Evolutionary conservation across 1,139 yeast species (phyloP).

Genomic region (Geotrichum klebahnii): DNA sequence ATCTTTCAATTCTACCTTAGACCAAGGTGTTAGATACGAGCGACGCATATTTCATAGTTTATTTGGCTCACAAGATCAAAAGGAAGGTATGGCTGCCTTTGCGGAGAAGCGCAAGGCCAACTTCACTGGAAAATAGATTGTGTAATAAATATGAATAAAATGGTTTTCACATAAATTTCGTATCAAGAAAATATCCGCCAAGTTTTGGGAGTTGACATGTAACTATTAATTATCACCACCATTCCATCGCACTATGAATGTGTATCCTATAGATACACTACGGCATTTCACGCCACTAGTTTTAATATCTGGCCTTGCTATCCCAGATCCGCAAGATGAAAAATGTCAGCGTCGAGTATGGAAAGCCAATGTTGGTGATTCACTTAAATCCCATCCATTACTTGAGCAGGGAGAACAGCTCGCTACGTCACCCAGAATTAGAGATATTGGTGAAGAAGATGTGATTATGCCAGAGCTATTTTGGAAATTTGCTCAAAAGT

Average conservation of each 20-base stretch:
- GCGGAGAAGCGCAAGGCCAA: constrained; percentile 46
- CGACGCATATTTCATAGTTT: constrained; percentile 46
- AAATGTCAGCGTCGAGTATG: constrained; percentile 5
- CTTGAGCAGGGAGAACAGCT: constrained; percentile 25
- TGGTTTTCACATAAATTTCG: too few relatives aligned
- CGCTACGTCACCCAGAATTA: constrained; percentile 22
- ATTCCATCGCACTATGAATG: constrained; percentile 23
- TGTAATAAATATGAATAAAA: too few relatives aligned
- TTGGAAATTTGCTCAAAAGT: constrained; percentile 18
- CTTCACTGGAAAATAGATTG: constrained; percentile 40
- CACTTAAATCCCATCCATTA: constrained; percentile 26
- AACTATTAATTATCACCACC: constrained; percentile 1
- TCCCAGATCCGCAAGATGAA: constrained; percentile 13
- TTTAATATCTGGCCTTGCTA: constrained; percentile 31
- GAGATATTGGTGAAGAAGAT: constrained; percentile 12
- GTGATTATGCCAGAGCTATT: constrained; percentile 23
- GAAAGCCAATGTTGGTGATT: constrained; percentile 8
- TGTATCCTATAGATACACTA: constrained; percentile 28
- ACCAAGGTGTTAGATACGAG: constrained; percentile 45
- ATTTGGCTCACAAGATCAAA: constrained; percentile 47
- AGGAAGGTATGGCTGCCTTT: constrained; percentile 52
- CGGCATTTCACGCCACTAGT: constrained; percentile 33
- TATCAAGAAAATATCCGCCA: too few relatives aligned
- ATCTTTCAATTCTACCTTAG: constrained; percentile 41
- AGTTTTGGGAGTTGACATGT: too few relatives aligned